Conservation (phyloP, 176 grass and related monocot genomes). For the Carex kokanica region DNA sequence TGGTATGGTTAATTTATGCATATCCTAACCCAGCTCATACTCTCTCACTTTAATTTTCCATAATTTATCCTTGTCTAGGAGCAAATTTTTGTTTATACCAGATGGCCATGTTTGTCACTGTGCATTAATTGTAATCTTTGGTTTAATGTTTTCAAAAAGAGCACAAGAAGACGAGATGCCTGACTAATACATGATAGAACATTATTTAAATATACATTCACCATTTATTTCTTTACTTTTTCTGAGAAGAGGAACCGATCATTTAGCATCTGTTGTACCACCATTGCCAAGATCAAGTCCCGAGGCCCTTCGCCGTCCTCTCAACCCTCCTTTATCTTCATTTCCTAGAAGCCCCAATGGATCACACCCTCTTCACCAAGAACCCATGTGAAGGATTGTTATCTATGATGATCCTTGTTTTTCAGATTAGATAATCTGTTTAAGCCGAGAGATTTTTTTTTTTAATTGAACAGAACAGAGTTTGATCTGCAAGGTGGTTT, state of each 20-base stretch:
- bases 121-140: not conserved
- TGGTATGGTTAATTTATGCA: not conserved
- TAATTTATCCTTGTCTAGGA: not conserved
- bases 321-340: slow-evolving; percentile 4
- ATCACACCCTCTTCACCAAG: not conserved
- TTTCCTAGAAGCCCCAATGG: slow-evolving; percentile 10
- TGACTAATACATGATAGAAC: not conserved
- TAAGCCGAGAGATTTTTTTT: not conserved
- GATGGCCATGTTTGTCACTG: not conserved
- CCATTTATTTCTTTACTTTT: not conserved
- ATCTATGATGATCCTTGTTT: not conserved
- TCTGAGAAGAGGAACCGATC: not conserved
- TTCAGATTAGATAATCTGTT: slow-evolving; percentile 12
- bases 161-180: not conserved
- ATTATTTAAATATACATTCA: not conserved
- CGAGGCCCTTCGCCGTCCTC: not conserved
- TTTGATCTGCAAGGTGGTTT: not conserved
- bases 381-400: slow-evolving; percentile 1
- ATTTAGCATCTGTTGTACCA: not conserved
- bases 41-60: not conserved
- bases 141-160: not conserved
- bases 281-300: slow-evolving; percentile 10
- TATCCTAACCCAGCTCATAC: not conserved
- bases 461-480: not conserved
- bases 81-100: not conserved